Evolutionary conservation across 345 rosid species (phyloP).

Genomic region (Noccaea caerulescens): DNA sequence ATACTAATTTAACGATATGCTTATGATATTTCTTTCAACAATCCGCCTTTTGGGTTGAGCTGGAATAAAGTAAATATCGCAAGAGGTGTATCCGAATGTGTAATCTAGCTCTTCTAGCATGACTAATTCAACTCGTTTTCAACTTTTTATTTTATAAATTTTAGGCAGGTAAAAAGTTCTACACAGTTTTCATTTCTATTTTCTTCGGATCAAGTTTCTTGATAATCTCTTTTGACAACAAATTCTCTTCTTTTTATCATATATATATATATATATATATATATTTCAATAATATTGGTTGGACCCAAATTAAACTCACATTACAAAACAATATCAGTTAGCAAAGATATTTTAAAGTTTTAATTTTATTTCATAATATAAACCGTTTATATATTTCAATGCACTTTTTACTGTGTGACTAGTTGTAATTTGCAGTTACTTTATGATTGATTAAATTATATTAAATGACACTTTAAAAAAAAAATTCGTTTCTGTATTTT

Average conservation of each 20-base stretch:
- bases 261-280: no score
- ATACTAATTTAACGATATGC: neutral
- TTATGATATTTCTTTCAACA: neutral
- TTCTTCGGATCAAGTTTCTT: neutral
- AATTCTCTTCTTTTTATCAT: neutral
- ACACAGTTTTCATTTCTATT: no score
- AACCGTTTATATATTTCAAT: no score
- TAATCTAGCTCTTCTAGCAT: neutral
- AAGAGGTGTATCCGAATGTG: neutral
- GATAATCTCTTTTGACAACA: neutral
- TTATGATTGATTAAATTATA: no score
- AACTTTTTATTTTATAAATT: neutral
- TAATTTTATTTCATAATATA: no score
- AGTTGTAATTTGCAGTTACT: no score
- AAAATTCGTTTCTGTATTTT: no score
- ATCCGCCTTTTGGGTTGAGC: neutral
- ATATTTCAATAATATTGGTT: slow-evolving; percentile 1
- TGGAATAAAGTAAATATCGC: neutral
- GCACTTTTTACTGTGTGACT: no score
- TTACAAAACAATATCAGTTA: neutral
- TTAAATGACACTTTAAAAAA: no score
- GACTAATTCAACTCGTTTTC: neutral
- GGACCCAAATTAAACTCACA: slow-evolving; percentile 10
- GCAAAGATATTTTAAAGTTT: no score
- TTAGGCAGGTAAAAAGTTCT: neutral